These are phyloP conservation scores for Salix caprea DNA, from an alignment of 345 rosid genomes.

Conservation along the genomic window DNA sequence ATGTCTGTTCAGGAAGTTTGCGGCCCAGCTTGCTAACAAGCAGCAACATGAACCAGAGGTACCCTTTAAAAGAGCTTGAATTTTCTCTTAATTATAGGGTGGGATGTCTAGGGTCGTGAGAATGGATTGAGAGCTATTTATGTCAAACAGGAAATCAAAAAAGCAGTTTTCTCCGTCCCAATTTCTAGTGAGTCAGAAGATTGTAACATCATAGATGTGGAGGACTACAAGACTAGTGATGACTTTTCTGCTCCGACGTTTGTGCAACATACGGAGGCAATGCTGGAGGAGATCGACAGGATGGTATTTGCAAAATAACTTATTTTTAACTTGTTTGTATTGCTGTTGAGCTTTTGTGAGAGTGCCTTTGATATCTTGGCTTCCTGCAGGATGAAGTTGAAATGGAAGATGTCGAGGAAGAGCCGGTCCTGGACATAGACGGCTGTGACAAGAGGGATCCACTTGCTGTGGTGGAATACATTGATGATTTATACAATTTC, in stretches of 20 bases:
- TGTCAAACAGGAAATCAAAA: constrained; percentile 43
- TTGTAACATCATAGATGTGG: constrained; percentile 44
- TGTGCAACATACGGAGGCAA: constrained; percentile 85
- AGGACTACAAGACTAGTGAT: constrained; percentile 29
- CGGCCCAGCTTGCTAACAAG: constrained; percentile 72
- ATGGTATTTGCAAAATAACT: constrained; percentile 46
- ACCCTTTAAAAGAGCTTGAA: constrained; percentile 5
- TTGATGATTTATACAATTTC: constrained; percentile 60
- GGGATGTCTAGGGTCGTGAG: neutral
- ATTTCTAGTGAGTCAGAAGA: constrained; percentile 36
- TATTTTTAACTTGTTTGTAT: neutral
- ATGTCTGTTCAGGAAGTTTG: constrained; percentile 55
- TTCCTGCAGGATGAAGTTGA: constrained; percentile 68
- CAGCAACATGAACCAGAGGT: constrained; percentile 60
- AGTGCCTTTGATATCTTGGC: neutral
- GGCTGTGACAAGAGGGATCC: constrained; percentile 57
- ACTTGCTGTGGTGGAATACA: constrained; percentile 78
- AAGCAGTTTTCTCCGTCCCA: constrained; percentile 20
- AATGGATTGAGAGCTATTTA: neutral
- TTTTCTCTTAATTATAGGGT: neutral
- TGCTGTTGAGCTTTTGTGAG: neutral
- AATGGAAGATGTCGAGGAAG: constrained; percentile 71
- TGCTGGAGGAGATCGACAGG: constrained; percentile 78
- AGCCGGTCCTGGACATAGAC: constrained; percentile 64
- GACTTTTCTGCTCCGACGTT: constrained; percentile 72